phyloP scores from a whole-genome alignment of 768 basidiomycete genomes.

The Neoboletus subvelutipes region DNA sequence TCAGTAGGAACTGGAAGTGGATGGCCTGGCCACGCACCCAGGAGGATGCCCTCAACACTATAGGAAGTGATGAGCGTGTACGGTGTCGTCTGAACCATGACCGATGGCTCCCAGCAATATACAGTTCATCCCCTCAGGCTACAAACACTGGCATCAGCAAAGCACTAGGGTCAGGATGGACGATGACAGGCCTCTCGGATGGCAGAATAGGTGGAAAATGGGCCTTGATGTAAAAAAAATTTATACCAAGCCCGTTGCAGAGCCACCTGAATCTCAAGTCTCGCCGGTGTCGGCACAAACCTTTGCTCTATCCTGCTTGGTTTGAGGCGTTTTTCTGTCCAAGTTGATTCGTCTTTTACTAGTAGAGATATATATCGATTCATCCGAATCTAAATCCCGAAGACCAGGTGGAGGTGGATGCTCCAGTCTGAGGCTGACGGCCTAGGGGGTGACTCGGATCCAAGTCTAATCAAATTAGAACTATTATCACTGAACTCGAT shows the following conservation, averaged over 20 bases:
- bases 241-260: background rate
- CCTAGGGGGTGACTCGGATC: background rate
- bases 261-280: background rate
- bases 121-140: background rate
- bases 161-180: background rate
- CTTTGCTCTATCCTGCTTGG: too few relatives aligned
- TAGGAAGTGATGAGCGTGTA: constrained; percentile 6
- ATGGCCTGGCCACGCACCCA: constrained; percentile 14
- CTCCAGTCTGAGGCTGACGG: background rate
- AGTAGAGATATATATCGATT: background rate
- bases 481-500: too few relatives aligned
- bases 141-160: background rate
- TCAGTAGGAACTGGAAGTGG: background rate
- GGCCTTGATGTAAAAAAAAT: background rate
- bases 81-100: constrained; percentile 6
- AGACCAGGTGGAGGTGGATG: background rate
- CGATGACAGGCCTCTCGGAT: background rate
- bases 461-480: too few relatives aligned
- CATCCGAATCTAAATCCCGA: background rate
- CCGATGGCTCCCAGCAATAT: background rate
- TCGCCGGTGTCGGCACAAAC: background rate
- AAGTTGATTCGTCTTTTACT: background rate
- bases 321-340: background rate
- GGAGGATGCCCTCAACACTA: constrained; percentile 14
- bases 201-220: background rate